Base-by-base conservation (phyloP, 2,329 filamentous ascomycete species). In the Byssoonygena ceratinophila region DNA sequence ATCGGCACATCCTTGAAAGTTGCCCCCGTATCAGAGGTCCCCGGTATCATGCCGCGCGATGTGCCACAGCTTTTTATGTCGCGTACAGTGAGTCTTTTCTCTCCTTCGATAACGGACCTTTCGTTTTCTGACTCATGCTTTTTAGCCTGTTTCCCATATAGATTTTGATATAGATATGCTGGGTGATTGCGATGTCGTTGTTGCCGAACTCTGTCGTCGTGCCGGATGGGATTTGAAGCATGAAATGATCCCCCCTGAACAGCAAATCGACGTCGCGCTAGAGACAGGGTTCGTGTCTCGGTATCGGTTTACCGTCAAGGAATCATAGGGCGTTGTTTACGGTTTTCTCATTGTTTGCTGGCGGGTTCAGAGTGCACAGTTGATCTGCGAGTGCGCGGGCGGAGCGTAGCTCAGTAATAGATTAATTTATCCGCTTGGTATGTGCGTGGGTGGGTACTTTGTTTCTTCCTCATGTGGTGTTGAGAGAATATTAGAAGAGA, bases 1-100 rank as follows among this genome's bases (percentile, higher is more conserved):
- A 96, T 98, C 62, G 92, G 92, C 58, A 98, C 92, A 0, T 92
- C 85, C 27, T 81, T 98, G 64, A 96, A 97, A 68, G 92, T 98
- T 1, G 89, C 88, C 1, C 92, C 92, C 31, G 92, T 98, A 2
- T 90, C 86, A 31, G 90, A 97, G 68, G 87, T 98, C 44, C 85
- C 89, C 1, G 84, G 85, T 32, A 85, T 85, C 61, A 68, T 95
- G 40, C 87, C 87, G 1, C 72, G 81, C n/a, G 69, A 86, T 55
- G 81, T 95, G 36, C 90, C 90, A 5, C 89, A 95, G 69, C 86
- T 95, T 57, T 94, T 92, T 70, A 87, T 96, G 60, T 90, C 85
- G 16, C 81, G 87, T 59, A 85, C 86, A 57, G 77, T 79, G 69
- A 63, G 75, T 68, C 22, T 18, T 23, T n/a, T 7, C 16, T 2